phyloP scores from a whole-genome alignment of 140 eudicot species.

The Senecio squalidus region DNA sequence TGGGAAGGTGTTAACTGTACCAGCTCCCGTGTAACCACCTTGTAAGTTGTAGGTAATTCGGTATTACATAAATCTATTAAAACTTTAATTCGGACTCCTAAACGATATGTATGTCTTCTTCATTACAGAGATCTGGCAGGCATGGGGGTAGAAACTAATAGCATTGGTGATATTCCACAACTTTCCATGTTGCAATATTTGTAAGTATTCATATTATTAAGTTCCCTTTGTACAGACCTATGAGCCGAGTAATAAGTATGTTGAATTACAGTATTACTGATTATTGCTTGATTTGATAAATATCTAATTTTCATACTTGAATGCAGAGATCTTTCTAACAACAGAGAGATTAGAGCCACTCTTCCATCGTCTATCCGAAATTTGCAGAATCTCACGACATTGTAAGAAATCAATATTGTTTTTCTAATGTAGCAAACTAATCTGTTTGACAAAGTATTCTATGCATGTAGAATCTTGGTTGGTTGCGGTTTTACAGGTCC shows the following conservation, averaged over 20 bases:
- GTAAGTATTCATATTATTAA: constrained; percentile 43
- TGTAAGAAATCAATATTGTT: constrained; percentile 40
- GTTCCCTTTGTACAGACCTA: background rate
- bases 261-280: background rate
- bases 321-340: constrained; percentile 88
- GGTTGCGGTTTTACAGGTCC: constrained; percentile 75
- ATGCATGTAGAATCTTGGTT: constrained; percentile 60
- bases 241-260: no score
- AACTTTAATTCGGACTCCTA: background rate
- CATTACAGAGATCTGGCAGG: constrained; percentile 62
- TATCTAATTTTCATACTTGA: background rate
- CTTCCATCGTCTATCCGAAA: constrained; percentile 69
- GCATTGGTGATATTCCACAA: constrained; percentile 62
- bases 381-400: constrained; percentile 43
- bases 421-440: constrained; percentile 4
- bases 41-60: constrained; percentile 41
- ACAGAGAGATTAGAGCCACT: constrained; percentile 53
- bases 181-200: constrained; percentile 51
- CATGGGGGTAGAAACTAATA: constrained; percentile 42
- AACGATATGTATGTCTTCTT: constrained; percentile 4
- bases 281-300: background rate
- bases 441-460: background rate
- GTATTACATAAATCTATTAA: background rate
- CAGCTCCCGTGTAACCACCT: constrained; percentile 51
- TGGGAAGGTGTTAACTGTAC: constrained; percentile 86